A percentile compares a stretch with the other conserved stretches of the same genome.
Conservation (phyloP, 805 yeast genomes). For the Maudiozyma pseudohumilis region DNA sequence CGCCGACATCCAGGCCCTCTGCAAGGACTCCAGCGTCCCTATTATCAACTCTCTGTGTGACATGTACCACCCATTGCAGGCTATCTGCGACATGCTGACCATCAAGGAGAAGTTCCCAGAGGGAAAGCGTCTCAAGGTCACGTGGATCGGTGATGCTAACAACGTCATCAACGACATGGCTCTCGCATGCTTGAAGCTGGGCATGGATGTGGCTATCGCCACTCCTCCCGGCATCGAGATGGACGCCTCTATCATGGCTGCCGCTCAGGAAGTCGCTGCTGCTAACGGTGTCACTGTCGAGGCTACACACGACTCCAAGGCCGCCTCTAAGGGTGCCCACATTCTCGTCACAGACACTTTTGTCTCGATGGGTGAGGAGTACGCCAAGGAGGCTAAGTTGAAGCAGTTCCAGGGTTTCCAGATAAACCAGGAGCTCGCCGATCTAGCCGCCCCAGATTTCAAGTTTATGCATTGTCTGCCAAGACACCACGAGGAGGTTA, state of each 20-base stretch:
- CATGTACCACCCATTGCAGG: conserved; percentile 88
- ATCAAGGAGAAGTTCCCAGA: conserved; percentile 65
- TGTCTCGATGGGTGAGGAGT: conserved; percentile 96
- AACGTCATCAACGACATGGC: conserved; percentile 91
- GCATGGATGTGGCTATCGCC: conserved; percentile 42
- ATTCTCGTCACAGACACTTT: conserved; percentile 92
- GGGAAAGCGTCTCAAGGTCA: conserved; percentile 65
- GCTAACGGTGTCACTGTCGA: conserved; percentile 45
- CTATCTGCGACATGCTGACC: conserved; percentile 83
- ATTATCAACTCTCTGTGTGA: conserved; percentile 92
- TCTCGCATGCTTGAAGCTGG: conserved; percentile 74
- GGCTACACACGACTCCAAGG: conserved; percentile 61
- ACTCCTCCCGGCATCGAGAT: conserved; percentile 32
- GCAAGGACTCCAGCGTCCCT: conserved; percentile 76
- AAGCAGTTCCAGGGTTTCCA: conserved; percentile 82
- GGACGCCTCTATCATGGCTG: conserved; percentile 41
- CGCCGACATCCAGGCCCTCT: conserved; percentile 67
- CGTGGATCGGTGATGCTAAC: conserved; percentile 97
- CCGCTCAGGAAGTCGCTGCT: conserved; percentile 44
- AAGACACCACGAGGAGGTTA: conserved; percentile 88
- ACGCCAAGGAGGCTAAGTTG: conserved; percentile 59
- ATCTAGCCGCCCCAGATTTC: conserved; percentile 57
- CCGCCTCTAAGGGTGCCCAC: conserved; percentile 65
- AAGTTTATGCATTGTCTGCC: conserved; percentile 98
- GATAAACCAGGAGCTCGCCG: conserved; percentile 57